Conservation (phyloP, 2,329 filamentous ascomycete species). For the Pyrenophora seminiperda region DNA sequence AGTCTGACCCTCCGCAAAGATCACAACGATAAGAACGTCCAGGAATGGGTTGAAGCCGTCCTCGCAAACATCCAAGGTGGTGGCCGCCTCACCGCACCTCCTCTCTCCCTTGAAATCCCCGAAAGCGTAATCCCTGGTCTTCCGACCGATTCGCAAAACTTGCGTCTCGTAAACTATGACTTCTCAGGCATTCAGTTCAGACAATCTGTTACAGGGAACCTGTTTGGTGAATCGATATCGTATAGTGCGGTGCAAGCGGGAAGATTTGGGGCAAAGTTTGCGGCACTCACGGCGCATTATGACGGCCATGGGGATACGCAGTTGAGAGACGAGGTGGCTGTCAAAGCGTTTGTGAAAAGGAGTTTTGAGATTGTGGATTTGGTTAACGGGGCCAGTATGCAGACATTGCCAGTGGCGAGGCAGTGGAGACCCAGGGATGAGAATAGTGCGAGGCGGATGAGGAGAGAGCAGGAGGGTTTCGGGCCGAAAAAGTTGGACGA, state of each 20-base stretch:
- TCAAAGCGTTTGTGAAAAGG: slow-evolving; percentile 27
- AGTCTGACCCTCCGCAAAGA: slow-evolving; percentile 20
- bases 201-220: slow-evolving; percentile 27
- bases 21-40: slow-evolving; percentile 19
- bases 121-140: slow-evolving; percentile 33
- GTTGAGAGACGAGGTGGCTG: slow-evolving; percentile 7
- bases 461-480: neutral
- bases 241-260: slow-evolving; percentile 36
- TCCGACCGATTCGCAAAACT: slow-evolving; percentile 12
- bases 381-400: slow-evolving; percentile 27
- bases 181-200: slow-evolving; percentile 39
- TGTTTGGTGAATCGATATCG: slow-evolving; percentile 16
- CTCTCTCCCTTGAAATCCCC: slow-evolving; percentile 35
- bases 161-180: slow-evolving; percentile 29
- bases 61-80: slow-evolving; percentile 35
- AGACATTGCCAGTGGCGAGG: slow-evolving; percentile 21
- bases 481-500: neutral
- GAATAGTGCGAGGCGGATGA: slow-evolving; percentile 22
- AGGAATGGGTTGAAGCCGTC: slow-evolving; percentile 24
- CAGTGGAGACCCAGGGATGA: slow-evolving; percentile 15
- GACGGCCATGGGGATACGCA: neutral
- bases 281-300: slow-evolving; percentile 26
- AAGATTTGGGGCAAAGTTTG: slow-evolving; percentile 34
- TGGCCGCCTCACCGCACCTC: slow-evolving; percentile 36
- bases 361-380: slow-evolving; percentile 27